Evolutionary conservation across 306 rosid species (phyloP), one percentile per base, ranked within the genome.

Genomic region (Corylus americana): DNA sequence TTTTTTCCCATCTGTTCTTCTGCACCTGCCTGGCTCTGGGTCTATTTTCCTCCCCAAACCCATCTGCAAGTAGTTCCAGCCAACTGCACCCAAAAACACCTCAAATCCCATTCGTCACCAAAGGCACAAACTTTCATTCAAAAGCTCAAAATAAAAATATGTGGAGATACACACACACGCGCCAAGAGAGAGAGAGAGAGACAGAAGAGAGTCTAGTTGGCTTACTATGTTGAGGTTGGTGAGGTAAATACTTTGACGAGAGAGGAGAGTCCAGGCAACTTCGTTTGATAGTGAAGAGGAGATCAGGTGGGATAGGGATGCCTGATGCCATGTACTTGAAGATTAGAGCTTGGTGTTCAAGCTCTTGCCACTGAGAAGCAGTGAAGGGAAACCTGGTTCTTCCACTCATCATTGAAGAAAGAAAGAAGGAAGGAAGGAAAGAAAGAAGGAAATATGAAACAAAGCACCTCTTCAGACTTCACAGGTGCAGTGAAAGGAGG

Each of bases 11-110:
- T 95, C 98, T 8, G 99, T 95, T 91, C 99, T 91, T 74, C 98
- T 91, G 20, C 99, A 95, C 84, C 99, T 90, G 12, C 99, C 99
- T 66, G 99, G 99, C 59, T 95, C 99, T 25, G 99, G 92, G 92
- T 95, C 99, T 85, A 95, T 90, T 37, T 95, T 95, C 71, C 96
- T 92, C 49, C 98, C 98, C 74, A 91, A 73, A 0, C 98, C 92
- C 98, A 93, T 93, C 70, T 89, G 91, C 74, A 95, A 88, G 85
- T 89, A 90, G 91, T 87, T 95, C 98, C 98, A 95, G 70, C 98
- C 97, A 81, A 90, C 98, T 95, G 90, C 93, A 85, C 62, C 10
- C 54, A 25, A 17, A 25, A 73, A 18, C 55, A 37, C 42, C 47
- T 53, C n/a, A 20, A 78, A 71, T 51, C 70, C 42, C 61, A n/a